Evolutionary conservation across 148 eudicot genomes (phyloP), one percentile per base, ranked within the genome.

Genomic region (Cornus controversa): DNA sequence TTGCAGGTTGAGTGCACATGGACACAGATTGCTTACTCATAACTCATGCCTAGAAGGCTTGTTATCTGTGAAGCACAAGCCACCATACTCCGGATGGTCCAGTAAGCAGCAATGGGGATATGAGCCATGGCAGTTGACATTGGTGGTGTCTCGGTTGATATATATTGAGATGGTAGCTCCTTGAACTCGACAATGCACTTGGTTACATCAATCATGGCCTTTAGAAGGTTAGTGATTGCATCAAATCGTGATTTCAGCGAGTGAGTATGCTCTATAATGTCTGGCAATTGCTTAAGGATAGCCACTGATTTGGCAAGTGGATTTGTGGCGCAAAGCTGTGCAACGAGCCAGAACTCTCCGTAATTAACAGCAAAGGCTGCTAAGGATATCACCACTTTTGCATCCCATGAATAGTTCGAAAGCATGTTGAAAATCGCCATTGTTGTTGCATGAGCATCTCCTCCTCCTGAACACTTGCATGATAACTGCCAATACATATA

Each of bases 71-170:
- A 74, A 5, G 91, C 89, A 69, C 93, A 88, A 36, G 93, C 94
- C 28, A 96, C 96, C 73, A 93, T 80, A 76, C 97, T 93, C 67
- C 97, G 75, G 31, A 96, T 92, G 70, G 94, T 88, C 99, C 99
- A 96, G 75, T 96, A 96, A 47, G 96, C 95, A 76, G 98, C 99
- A 77, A 89, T 82, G 0, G 99, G 99, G 70, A 93, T 82, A 77
- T 87, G 92, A 72, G 89, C 80, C 75, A 86, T 80, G 53, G 93
- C 96, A 23, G 77, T 62, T 0, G 88, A 74, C 87, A 88, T 70
- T 23, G 98, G 93, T 8, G 93, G 94, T 16, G 81, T 82, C 13
- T 96, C 99, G 31, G 86, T 77, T 0, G 92, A 81, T 23, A 96
- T 91, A 76, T 93, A 92, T 67, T 93, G 92, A 6, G 75, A 69